These are phyloP conservation scores for Pulveroboletus ravenelii DNA, from an alignment of 768 basidiomycete species.

Conservation along the genomic window DNA sequence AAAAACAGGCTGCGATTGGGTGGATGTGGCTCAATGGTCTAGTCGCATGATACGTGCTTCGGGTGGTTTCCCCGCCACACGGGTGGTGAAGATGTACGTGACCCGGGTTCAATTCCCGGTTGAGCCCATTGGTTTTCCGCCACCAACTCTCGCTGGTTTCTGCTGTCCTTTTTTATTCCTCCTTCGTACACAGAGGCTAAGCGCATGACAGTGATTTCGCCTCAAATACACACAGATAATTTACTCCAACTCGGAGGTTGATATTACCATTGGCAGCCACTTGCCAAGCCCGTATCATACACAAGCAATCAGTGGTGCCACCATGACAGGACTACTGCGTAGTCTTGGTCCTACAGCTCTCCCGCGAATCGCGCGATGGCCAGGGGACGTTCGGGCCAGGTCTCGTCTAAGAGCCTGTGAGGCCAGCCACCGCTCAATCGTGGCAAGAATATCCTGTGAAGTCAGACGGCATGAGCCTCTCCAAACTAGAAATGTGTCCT, in stretches of 20 bases:
- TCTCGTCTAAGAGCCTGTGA: conserved; percentile 21
- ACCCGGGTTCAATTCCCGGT: conserved; percentile 36
- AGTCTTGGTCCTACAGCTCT: conserved; percentile 25
- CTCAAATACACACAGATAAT: not conserved
- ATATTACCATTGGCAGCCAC: not conserved
- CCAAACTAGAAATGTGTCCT: not conserved
- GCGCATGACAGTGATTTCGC: not conserved
- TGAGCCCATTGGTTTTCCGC: conserved; percentile 13
- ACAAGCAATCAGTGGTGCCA: not conserved
- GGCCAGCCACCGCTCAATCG: conserved; percentile 25
- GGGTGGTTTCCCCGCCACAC: conserved; percentile 21
- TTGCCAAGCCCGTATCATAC: not conserved
- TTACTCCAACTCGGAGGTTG: not conserved
- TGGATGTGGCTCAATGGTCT: conserved; percentile 30
- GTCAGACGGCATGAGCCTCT: not conserved
- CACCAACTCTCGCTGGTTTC: not conserved
- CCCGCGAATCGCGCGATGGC: conserved; percentile 6
- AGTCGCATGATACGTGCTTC: conserved; percentile 36
- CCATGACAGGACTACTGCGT: not conserved
- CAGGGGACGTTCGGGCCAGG: not conserved
- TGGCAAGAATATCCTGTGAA: conserved; percentile 24
- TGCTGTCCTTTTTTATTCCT: too few species aligned
- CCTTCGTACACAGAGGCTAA: not conserved
- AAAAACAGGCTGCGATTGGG: not conserved
- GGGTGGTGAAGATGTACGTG: conserved; percentile 33